Evolutionary conservation across 2,329 filamentous ascomycete species (phyloP).

Genomic region (Aspergillus pseudoglaucus): DNA sequence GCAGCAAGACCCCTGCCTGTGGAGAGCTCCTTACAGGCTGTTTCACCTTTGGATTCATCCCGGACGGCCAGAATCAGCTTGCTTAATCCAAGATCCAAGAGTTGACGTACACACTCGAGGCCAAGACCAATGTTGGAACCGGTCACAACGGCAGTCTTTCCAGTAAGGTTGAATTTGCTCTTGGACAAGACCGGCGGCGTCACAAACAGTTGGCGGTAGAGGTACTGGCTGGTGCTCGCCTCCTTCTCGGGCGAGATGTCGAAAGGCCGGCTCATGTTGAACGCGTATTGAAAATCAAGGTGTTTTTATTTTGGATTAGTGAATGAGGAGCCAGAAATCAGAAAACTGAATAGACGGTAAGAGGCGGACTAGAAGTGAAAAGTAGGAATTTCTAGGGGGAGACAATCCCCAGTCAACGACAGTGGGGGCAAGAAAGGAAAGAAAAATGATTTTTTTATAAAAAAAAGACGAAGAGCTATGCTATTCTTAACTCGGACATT

Average conservation of each 20-base stretch:
- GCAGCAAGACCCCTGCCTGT: conserved; percentile 21
- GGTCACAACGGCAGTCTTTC: conserved; percentile 42
- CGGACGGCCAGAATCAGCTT: conserved; percentile 44
- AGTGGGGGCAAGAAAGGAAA: not conserved
- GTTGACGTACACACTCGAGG: conserved; percentile 40
- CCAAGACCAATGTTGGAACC: conserved; percentile 45
- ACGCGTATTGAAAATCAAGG: not conserved
- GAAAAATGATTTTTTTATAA: no score
- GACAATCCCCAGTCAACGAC: not conserved
- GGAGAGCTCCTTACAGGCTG: conserved; percentile 35
- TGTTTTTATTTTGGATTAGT: not conserved
- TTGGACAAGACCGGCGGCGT: conserved; percentile 22
- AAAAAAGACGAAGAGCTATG: no score
- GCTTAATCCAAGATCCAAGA: conserved; percentile 33
- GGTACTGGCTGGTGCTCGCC: not conserved
- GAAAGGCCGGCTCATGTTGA: not conserved
- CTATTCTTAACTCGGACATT: no score
- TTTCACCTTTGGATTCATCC: conserved; percentile 38
- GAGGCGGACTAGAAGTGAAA: not conserved
- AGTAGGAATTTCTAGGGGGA: not conserved
- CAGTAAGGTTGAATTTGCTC: conserved; percentile 27
- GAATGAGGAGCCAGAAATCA: not conserved
- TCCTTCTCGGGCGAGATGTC: not conserved
- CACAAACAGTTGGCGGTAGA: conserved; percentile 37
- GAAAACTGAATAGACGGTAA: not conserved